A percentile compares a stretch with the other conserved stretches of the same genome.
These are phyloP conservation scores for Exobasidium rhododendri DNA, from an alignment of 1,284 basidiomycete species.

Conservation along the genomic window DNA sequence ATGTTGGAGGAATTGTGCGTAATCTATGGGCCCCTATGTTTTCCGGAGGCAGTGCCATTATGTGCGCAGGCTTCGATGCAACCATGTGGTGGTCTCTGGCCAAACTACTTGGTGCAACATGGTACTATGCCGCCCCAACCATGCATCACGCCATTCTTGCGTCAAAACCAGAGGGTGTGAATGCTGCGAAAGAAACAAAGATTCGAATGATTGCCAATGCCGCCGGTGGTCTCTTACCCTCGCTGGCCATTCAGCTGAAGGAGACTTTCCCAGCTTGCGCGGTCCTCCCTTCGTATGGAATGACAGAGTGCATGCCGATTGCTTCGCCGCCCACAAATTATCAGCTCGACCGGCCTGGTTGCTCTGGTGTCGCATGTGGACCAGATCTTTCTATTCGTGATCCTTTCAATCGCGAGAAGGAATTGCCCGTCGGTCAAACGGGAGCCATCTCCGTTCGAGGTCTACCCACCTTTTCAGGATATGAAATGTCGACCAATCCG, in stretches of 20 bases:
- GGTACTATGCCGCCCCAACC: slow-evolving; percentile 55
- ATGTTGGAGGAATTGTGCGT: slow-evolving; percentile 54
- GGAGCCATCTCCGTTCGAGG: slow-evolving; percentile 52
- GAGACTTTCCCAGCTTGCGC: slow-evolving; percentile 48
- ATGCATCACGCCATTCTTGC: slow-evolving; percentile 55
- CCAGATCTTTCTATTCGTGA: slow-evolving; percentile 53
- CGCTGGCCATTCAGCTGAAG: slow-evolving; percentile 52
- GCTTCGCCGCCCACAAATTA: slow-evolving; percentile 53
- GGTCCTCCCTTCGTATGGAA: slow-evolving; percentile 54
- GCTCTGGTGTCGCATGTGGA: slow-evolving; percentile 53
- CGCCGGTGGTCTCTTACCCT: slow-evolving; percentile 53
- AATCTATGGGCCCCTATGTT: slow-evolving; percentile 53
- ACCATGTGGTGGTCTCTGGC: slow-evolving; percentile 53
- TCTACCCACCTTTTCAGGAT: slow-evolving; percentile 52
- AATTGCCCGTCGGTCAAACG: slow-evolving; percentile 49
- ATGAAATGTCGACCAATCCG: slow-evolving; percentile 43
- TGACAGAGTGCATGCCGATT: slow-evolving; percentile 56
- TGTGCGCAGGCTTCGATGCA: slow-evolving; percentile 53
- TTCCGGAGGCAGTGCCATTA: slow-evolving; percentile 52
- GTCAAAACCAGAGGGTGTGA: slow-evolving; percentile 45
- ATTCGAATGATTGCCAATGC: slow-evolving; percentile 55
- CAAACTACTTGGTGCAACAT: slow-evolving; percentile 51
- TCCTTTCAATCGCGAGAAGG: slow-evolving; percentile 49
- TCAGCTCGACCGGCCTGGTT: slow-evolving; percentile 53
- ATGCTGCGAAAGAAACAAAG: slow-evolving; percentile 38